Conservation (phyloP, 2,329 filamentous ascomycete genomes). For the Paecilomyces formosus region DNA sequence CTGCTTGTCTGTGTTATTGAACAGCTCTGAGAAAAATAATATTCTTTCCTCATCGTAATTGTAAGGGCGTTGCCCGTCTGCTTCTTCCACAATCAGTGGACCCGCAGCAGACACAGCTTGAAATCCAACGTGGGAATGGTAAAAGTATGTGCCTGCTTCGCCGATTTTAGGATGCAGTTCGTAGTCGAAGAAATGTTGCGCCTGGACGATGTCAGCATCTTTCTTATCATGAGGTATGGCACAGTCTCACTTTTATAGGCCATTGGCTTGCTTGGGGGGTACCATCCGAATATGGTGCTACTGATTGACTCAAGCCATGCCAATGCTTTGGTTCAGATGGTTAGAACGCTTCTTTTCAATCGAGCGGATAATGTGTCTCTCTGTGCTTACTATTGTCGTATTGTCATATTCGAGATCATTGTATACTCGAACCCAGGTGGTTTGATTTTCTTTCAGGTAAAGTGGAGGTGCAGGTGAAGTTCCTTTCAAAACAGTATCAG, state of each 20-base stretch:
- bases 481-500: too few species aligned
- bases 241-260: conserved; percentile 44
- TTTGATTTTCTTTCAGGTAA: not conserved
- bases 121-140: conserved; percentile 60
- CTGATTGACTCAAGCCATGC: conserved; percentile 56
- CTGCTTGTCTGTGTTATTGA: conserved; percentile 44
- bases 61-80: conserved; percentile 44
- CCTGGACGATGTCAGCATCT: conserved; percentile 16
- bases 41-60: conserved; percentile 56
- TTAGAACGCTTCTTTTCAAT: too few species aligned
- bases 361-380: too few species aligned
- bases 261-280: conserved; percentile 55
- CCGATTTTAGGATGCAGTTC: conserved; percentile 48
- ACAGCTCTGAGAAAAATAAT: conserved; percentile 51
- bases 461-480: not conserved
- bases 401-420: conserved; percentile 49
- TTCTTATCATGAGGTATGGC: too few species aligned
- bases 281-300: conserved; percentile 59
- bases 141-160: conserved; percentile 59
- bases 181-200: conserved; percentile 59
- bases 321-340: conserved; percentile 42
- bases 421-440: conserved; percentile 50
- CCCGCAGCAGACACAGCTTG: conserved; percentile 54
- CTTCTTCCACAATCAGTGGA: conserved; percentile 49
- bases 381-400: conserved; percentile 44